Conservation (phyloP, 2,329 filamentous ascomycete species). For the Chrysoporthe puriensis region DNA sequence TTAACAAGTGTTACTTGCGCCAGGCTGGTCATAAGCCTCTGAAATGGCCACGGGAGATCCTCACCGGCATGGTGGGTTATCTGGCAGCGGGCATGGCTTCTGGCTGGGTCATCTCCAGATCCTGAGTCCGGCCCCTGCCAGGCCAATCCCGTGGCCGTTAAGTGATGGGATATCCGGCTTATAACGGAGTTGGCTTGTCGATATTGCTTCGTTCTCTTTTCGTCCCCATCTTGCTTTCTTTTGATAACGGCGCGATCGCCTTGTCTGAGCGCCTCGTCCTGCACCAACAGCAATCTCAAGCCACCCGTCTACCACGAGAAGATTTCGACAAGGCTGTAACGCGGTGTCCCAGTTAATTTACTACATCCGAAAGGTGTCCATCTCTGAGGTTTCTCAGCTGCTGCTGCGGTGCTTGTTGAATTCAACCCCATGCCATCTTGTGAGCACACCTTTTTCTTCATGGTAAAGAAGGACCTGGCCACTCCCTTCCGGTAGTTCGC, state of each 20-base stretch:
- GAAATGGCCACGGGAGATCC: constrained; percentile 6
- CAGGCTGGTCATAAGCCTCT: constrained; percentile 4
- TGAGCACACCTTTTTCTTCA: neutral
- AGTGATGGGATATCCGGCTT: constrained; percentile 1
- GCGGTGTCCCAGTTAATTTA: constrained; percentile 6
- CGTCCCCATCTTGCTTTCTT: neutral
- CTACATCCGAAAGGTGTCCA: neutral
- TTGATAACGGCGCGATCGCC: neutral
- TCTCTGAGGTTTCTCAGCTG: neutral
- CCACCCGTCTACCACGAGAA: neutral
- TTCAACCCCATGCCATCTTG: constrained; percentile 1
- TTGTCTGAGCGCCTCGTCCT: constrained; percentile 1
- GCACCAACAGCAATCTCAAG: neutral
- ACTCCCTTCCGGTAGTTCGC: neutral
- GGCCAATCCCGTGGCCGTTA: neutral
- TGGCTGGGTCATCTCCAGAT: neutral
- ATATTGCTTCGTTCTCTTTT: constrained; percentile 11
- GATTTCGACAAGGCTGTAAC: neutral
- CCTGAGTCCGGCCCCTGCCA: neutral
- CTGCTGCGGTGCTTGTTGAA: neutral
- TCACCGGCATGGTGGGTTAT: neutral
- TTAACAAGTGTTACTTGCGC: constrained; percentile 4
- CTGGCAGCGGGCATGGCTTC: neutral
- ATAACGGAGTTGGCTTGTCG: constrained; percentile 11
- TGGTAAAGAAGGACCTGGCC: neutral